These are phyloP conservation scores for Tephrocybe sp. DNA, from an alignment of 768 basidiomycete genomes.

Conservation along the genomic window DNA sequence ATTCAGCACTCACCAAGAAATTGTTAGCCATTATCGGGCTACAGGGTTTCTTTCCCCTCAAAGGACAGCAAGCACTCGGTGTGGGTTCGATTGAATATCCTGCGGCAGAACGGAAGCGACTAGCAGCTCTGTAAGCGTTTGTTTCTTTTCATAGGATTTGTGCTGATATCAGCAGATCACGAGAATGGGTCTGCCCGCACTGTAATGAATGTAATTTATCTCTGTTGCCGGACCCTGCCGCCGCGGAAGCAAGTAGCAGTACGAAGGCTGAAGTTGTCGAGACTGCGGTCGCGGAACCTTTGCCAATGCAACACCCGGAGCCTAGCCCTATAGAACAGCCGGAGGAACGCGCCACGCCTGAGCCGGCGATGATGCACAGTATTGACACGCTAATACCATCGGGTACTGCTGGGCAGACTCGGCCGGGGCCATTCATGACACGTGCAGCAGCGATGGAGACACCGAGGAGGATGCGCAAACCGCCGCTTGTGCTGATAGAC, in stretches of 20 bases:
- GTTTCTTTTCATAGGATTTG: conserved; percentile 7
- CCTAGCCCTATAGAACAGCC: not conserved
- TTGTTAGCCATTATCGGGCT: conserved; percentile 77
- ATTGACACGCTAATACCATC: conserved; percentile 12
- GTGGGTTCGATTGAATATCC: conserved; percentile 88
- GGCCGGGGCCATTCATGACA: conserved; percentile 9
- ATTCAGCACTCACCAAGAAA: conserved; percentile 4
- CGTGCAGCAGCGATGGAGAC: conserved; percentile 13
- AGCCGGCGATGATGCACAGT: conserved; percentile 7
- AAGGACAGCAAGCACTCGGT: conserved; percentile 83
- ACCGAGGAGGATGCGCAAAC: conserved; percentile 24
- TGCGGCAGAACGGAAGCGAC: conserved; percentile 68
- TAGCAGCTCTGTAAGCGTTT: conserved; percentile 68
- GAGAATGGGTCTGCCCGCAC: conserved; percentile 77
- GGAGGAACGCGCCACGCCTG: not conserved
- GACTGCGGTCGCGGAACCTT: not conserved
- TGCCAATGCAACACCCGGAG: not conserved
- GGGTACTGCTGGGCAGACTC: conserved; percentile 7
- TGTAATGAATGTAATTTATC: conserved; percentile 69
- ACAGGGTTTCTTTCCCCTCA: conserved; percentile 87
- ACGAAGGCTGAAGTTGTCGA: not conserved
- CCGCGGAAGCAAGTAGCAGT: conserved; percentile 11
- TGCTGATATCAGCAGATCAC: conserved; percentile 52
- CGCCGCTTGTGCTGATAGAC: conserved; percentile 65
- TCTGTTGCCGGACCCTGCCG: conserved; percentile 67